Percentiles rank a stretch among this genome's conserved stretches.
These are phyloP conservation scores for Auricularia sp. DNA, from an alignment of 768 basidiomycete species.

Conservation along the genomic window DNA sequence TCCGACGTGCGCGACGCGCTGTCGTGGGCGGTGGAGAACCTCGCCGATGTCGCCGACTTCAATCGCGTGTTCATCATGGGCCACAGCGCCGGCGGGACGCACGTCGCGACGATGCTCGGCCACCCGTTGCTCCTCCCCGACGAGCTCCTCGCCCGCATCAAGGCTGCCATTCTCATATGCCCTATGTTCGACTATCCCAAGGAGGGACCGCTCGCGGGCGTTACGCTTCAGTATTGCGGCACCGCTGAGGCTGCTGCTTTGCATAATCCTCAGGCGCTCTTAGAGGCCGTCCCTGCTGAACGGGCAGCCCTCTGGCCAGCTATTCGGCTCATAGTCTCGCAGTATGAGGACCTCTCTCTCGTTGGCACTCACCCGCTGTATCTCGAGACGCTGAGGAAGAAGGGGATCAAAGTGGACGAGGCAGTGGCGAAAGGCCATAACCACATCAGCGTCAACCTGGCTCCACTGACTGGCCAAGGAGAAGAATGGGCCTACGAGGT, in stretches of 20 bases:
- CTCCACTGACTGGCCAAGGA: slow-evolving; percentile 42
- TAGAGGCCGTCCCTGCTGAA: slow-evolving; percentile 13
- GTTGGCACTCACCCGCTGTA: background rate
- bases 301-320: background rate
- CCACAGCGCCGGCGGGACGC: slow-evolving; percentile 53
- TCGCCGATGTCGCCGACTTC: slow-evolving; percentile 23
- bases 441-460: slow-evolving; percentile 47
- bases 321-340: background rate
- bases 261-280: slow-evolving; percentile 33
- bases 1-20: background rate
- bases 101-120: slow-evolving; percentile 35
- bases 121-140: slow-evolving; percentile 26
- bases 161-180: slow-evolving; percentile 36
- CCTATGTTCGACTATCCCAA: slow-evolving; percentile 15
- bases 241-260: slow-evolving; percentile 25
- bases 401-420: slow-evolving; percentile 21
- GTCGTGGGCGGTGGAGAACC: background rate
- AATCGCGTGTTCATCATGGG: slow-evolving; percentile 39
- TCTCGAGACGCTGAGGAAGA: slow-evolving; percentile 8
- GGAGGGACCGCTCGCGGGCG: background rate
- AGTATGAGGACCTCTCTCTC: background rate
- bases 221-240: slow-evolving; percentile 27
- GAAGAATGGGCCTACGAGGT: slow-evolving; percentile 53
- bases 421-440: slow-evolving; percentile 45
- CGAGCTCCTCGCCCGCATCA: slow-evolving; percentile 26